These are phyloP conservation scores for Aspergillus nanangensis DNA, from an alignment of 495 filamentous ascomycete species.

Conservation along the genomic window DNA sequence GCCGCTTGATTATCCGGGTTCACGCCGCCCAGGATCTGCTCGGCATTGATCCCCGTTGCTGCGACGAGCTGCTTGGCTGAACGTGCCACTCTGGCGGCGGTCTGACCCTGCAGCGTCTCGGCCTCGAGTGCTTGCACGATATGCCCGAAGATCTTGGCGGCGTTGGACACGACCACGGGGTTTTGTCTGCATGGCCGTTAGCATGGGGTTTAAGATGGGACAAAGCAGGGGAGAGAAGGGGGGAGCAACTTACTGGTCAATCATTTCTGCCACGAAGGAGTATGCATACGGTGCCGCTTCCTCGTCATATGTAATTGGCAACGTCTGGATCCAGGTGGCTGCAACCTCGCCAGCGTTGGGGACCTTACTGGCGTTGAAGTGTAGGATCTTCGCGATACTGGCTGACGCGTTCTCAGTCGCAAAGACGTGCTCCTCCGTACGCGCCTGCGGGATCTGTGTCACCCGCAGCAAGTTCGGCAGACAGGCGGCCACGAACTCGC, in stretches of 20 bases:
- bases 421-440: slow-evolving; percentile 91
- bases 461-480: slow-evolving; percentile 80
- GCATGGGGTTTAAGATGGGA: slow-evolving; percentile 1
- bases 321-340: slow-evolving; percentile 76
- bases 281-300: slow-evolving; percentile 98
- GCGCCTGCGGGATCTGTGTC: slow-evolving; percentile 70
- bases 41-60: slow-evolving; percentile 63
- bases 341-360: slow-evolving; percentile 67
- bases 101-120: slow-evolving; percentile 82
- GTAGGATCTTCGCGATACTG: slow-evolving; percentile 92
- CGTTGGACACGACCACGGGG: slow-evolving; percentile 69
- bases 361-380: slow-evolving; percentile 76
- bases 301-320: slow-evolving; percentile 92
- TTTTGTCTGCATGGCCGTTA: slow-evolving; percentile 62
- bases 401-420: slow-evolving; percentile 98
- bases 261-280: slow-evolving; percentile 82
- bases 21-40: slow-evolving; percentile 64
- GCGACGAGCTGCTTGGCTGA: slow-evolving; percentile 70
- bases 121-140: slow-evolving; percentile 85
- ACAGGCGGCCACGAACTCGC: slow-evolving; percentile 73
- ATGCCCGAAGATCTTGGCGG: slow-evolving; percentile 72
- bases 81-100: slow-evolving; percentile 63
- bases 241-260: slow-evolving; percentile 77
- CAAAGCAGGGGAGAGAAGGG: background rate
- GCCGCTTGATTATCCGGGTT: slow-evolving; percentile 71